Evolutionary conservation across 768 basidiomycete species (phyloP).

Genomic region (Tephrocybe sp.): DNA sequence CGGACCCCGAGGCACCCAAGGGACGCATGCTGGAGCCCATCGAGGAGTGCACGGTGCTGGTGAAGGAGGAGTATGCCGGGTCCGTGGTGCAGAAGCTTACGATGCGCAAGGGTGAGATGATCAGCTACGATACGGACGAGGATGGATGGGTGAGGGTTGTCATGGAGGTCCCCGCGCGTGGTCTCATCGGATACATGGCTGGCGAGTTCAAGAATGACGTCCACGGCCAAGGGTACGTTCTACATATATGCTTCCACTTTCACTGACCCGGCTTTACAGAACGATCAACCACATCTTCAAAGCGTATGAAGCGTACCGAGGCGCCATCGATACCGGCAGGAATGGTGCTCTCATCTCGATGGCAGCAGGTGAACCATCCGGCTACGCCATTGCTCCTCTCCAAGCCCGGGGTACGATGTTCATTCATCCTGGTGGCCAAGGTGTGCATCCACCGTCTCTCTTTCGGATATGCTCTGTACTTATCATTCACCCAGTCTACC

Average conservation of each 20-base stretch:
- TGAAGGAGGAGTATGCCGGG: slow-evolving; percentile 47
- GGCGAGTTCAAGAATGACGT: slow-evolving; percentile 54
- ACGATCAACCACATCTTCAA: slow-evolving; percentile 57
- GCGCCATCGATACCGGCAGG: slow-evolving; percentile 45
- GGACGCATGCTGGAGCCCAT: slow-evolving; percentile 44
- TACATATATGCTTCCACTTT: neutral
- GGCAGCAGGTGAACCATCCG: slow-evolving; percentile 44
- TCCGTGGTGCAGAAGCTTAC: slow-evolving; percentile 50
- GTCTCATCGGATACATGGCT: slow-evolving; percentile 52
- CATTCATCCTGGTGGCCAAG: slow-evolving; percentile 41
- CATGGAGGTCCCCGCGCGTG: slow-evolving; percentile 48
- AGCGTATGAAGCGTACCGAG: slow-evolving; percentile 43
- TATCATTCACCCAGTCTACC: slow-evolving; percentile 45
- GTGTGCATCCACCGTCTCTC: slow-evolving; percentile 29
- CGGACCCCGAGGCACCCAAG: slow-evolving; percentile 27
- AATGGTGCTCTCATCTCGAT: slow-evolving; percentile 50
- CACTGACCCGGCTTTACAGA: slow-evolving; percentile 17
- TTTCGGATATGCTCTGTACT: no score
- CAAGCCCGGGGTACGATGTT: slow-evolving; percentile 49
- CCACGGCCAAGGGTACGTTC: slow-evolving; percentile 45
- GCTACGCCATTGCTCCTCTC: slow-evolving; percentile 48
- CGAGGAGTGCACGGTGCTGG: slow-evolving; percentile 44
- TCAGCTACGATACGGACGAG: slow-evolving; percentile 43
- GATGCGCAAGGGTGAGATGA: slow-evolving; percentile 50
- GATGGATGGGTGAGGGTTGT: slow-evolving; percentile 48